phyloP scores from a whole-genome alignment of 495 filamentous ascomycete genomes.

The Aspergillus affinis region DNA sequence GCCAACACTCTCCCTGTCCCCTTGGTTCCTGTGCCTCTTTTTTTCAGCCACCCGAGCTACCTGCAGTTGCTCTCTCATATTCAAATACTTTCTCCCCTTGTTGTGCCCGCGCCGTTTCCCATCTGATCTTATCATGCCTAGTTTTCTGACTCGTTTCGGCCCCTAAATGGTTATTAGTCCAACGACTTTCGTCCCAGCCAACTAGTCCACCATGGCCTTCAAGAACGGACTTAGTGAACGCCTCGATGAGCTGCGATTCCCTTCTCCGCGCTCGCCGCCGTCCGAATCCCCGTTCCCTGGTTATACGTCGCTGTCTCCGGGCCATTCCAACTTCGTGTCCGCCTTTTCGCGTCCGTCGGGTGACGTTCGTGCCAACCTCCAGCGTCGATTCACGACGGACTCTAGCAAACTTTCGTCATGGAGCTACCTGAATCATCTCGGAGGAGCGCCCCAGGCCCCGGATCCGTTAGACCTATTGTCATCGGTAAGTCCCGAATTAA shows the following conservation, averaged over 20 bases:
- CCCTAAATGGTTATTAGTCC: slow-evolving; percentile 34
- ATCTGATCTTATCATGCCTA: slow-evolving; percentile 16
- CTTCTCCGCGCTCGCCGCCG: slow-evolving; percentile 68
- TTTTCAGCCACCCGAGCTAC: slow-evolving; percentile 11
- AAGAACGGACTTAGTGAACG: slow-evolving; percentile 63
- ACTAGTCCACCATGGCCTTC: slow-evolving; percentile 58
- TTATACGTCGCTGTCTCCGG: slow-evolving; percentile 68
- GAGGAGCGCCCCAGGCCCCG: slow-evolving; percentile 38
- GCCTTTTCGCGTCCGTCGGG: slow-evolving; percentile 53
- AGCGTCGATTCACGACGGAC: slow-evolving; percentile 92
- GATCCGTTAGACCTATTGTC: slow-evolving; percentile 59
- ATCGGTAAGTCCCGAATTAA: slow-evolving; percentile 42
- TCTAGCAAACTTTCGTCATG: slow-evolving; percentile 82
- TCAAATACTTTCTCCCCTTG: slow-evolving; percentile 9
- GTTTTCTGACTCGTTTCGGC: slow-evolving; percentile 26
- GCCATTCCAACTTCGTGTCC: slow-evolving; percentile 57
- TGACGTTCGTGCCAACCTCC: slow-evolving; percentile 70
- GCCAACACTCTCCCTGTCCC: slow-evolving; percentile 17
- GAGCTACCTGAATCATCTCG: slow-evolving; percentile 62
- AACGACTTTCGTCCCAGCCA: slow-evolving; percentile 24
- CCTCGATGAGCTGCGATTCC: slow-evolving; percentile 76
- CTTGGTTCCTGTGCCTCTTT: slow-evolving; percentile 18
- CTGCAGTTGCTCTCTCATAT: slow-evolving; percentile 13
- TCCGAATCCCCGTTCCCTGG: slow-evolving; percentile 69
- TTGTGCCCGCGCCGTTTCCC: slow-evolving; percentile 3